Evolutionary conservation across 2,329 filamentous ascomycete genomes (phyloP).

Genomic region (Cladosporium sp.): DNA sequence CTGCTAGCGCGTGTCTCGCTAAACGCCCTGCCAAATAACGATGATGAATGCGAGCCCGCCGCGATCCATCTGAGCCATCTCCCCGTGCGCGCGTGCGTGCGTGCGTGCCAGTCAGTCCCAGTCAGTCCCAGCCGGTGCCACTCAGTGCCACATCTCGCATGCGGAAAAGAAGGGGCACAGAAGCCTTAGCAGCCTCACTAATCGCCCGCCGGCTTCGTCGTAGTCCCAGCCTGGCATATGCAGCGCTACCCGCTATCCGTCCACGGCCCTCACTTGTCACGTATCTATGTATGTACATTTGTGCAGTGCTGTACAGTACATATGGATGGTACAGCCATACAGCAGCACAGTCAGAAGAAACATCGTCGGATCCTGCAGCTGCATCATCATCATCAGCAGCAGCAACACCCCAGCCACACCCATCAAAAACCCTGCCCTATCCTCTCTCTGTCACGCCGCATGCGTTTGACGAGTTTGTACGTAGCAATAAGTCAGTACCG

Average conservation of each 20-base stretch:
- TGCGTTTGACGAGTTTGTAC: conserved; percentile 2
- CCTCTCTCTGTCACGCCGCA: conserved; percentile 8
- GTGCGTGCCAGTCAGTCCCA: too few species aligned
- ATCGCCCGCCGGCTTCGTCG: not conserved
- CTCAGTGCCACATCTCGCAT: conserved; percentile 12
- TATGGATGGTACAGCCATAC: not conserved
- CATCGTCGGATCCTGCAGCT: not conserved
- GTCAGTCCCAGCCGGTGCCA: not conserved
- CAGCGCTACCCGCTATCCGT: conserved; percentile 1
- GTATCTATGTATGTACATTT: not conserved
- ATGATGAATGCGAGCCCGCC: not conserved
- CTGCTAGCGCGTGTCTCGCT: conserved; percentile 17
- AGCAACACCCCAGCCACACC: conserved; percentile 1
- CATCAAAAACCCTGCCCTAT: not conserved
- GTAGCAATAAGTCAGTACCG: conserved; percentile 1
- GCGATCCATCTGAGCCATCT: not conserved
- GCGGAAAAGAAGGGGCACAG: not conserved
- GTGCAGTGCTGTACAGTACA: not conserved
- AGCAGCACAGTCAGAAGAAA: not conserved
- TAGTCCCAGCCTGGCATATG: not conserved
- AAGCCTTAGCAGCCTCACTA: conserved; percentile 3
- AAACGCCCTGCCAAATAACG: conserved; percentile 6
- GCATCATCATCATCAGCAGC: not conserved
- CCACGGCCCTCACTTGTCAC: not conserved
- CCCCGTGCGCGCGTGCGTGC: not conserved